phyloP scores from a whole-genome alignment of 1,284 basidiomycete genomes.

The Heliocybe sulcata region DNA sequence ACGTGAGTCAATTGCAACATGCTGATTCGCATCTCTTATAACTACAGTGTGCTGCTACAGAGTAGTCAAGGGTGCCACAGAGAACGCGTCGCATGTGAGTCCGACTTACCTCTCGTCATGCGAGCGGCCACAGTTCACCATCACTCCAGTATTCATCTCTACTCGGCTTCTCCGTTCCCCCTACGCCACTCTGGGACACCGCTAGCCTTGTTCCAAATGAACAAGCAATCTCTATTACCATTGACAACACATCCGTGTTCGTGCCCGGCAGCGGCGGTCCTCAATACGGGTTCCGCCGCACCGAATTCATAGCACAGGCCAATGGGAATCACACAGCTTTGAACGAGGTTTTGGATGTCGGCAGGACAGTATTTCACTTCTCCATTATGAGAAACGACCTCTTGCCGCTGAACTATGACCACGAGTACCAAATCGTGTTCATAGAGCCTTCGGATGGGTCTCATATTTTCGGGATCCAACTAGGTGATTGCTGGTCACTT shows the following conservation, averaged over 20 bases:
- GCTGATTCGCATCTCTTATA: not conserved
- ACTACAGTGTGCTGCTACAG: conserved; percentile 19
- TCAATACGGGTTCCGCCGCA: conserved; percentile 49
- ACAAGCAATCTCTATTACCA: conserved; percentile 41
- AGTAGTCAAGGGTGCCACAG: conserved; percentile 39
- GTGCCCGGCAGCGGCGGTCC: conserved; percentile 39
- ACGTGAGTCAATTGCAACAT: no score
- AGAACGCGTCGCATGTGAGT: conserved; percentile 39
- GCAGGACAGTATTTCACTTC: conserved; percentile 46
- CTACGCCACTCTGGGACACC: conserved; percentile 45
- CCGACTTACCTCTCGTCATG: not conserved
- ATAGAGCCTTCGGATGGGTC: conserved; percentile 48
- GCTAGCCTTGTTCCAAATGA: conserved; percentile 24
- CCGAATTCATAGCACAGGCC: conserved; percentile 47
- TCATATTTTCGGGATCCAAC: conserved; percentile 46
- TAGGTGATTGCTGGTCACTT: conserved; percentile 26
- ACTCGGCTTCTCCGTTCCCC: conserved; percentile 26
- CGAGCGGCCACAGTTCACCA: not conserved
- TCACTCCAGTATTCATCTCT: conserved; percentile 37
- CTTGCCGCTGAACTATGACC: conserved; percentile 39
- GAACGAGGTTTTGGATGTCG: conserved; percentile 32
- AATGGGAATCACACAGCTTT: conserved; percentile 32
- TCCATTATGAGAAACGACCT: conserved; percentile 39
- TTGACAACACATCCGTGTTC: conserved; percentile 54
- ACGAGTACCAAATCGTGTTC: conserved; percentile 60